Evolutionary conservation across 2,329 filamentous ascomycete genomes (phyloP), one percentile per base, ranked within the genome.

Genomic region (Metarhizium humberi): DNA sequence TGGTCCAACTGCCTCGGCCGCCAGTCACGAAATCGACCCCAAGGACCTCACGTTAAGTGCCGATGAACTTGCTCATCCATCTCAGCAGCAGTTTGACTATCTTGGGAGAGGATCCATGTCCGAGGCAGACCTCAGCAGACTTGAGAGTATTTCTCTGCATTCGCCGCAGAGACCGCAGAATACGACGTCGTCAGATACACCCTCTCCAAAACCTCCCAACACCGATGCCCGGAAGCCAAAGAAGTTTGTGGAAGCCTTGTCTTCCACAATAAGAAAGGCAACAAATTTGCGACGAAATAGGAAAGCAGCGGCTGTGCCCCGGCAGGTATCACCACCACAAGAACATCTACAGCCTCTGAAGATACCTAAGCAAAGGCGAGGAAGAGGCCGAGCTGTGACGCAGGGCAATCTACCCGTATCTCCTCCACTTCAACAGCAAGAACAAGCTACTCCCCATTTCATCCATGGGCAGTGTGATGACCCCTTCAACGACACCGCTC

Each of bases 61-160:
- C 32, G 56, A 58, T 14, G 50, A 55, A 16, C 51, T 55, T 6
- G 11, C 11, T 20, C 55, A 55, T 11, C 42, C 20, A 40, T 38
- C 51, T 34, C 53, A 56, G 7, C 61, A 63, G 18, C 61, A 62
- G 36, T 56, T 61, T 38, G 58, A 61, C 5, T 58, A 61, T 52
- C 56, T 68, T 13, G 66, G 66, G 43, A 66, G 66, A 14, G 70
- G 65, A 29, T 75, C 73, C 56, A 73, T 78, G 64, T 77, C 75
- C 3, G 75, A 78, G 58, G 73, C 73, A 42, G 75, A 77, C 60
- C 66, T 78, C n/a, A 68, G 75, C 8, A 67, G 70, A 34, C 67
- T 78, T 3, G 74, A 77, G 59, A 72, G 72, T n/a, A 77, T 78
- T 58, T 74, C 73, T n/a, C 60, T 77, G 30, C 70, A 71, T 55